Conservation (phyloP, 176 grass and related monocot genomes). For the Eremochloa ophiuroides region DNA sequence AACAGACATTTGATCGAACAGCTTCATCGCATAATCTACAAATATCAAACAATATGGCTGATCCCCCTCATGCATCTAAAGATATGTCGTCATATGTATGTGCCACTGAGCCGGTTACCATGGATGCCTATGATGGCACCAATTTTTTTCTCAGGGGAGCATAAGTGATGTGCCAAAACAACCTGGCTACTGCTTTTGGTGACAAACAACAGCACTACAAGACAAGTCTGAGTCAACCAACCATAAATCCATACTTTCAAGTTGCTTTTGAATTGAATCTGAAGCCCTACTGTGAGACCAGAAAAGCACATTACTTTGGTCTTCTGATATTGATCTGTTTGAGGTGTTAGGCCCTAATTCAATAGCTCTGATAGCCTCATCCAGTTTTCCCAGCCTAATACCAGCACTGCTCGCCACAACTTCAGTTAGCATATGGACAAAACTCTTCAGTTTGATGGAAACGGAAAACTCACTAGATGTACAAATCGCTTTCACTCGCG, state of each 20-base stretch:
- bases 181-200: constrained; percentile 20
- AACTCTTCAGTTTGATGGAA: constrained; percentile 28
- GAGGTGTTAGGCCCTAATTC: constrained; percentile 40
- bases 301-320: constrained; percentile 52
- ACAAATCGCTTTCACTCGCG: constrained; percentile 29
- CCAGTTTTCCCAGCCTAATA: constrained; percentile 50
- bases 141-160: neutral
- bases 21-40: constrained; percentile 2
- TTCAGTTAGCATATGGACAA: constrained; percentile 36
- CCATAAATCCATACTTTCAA: constrained; percentile 63
- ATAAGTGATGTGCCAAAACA: constrained; percentile 19
- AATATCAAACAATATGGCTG: neutral
- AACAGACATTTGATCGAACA: neutral
- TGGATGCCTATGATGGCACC: constrained; percentile 3
- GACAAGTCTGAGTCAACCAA: constrained; percentile 74
- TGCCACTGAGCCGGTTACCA: neutral
- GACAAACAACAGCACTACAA: constrained; percentile 82
- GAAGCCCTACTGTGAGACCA: constrained; percentile 36
- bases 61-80: neutral
- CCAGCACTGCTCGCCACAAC: constrained; percentile 31
- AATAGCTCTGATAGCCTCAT: constrained; percentile 29
- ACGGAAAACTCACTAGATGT: constrained; percentile 15
- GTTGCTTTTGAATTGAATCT: constrained; percentile 59
- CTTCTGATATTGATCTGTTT: constrained; percentile 22
- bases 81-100: neutral